Evolutionary conservation across 345 rosid species (phyloP).

Genomic region (Raphanus sativus): DNA sequence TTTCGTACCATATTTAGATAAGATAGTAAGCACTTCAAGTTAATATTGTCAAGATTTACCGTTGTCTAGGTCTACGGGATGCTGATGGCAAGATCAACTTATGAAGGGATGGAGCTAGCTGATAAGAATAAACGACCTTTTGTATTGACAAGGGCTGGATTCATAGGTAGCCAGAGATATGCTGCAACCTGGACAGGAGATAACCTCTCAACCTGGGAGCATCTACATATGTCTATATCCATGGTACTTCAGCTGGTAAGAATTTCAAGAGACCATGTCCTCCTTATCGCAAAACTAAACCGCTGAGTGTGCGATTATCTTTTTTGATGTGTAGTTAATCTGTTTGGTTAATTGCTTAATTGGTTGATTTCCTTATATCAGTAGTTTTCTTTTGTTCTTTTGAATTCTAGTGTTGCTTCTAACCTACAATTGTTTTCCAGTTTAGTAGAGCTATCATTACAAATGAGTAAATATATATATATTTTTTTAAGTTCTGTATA

Average conservation of each 20-base stretch:
- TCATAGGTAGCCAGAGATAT: conserved; percentile 79
- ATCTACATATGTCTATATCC: conserved; percentile 81
- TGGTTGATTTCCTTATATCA: neutral
- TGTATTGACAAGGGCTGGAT: conserved; percentile 97
- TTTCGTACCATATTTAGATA: neutral
- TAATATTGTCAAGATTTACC: conserved; percentile 10
- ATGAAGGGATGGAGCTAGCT: conserved; percentile 81
- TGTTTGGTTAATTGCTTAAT: neutral
- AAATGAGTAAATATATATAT: neutral
- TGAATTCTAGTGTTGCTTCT: neutral
- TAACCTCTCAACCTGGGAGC: conserved; percentile 93
- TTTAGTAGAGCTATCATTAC: neutral
- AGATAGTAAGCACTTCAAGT: neutral
- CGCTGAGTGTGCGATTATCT: neutral
- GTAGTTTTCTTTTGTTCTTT: conserved; percentile 1
- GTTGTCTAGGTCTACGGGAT: conserved; percentile 71
- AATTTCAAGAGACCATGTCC: neutral
- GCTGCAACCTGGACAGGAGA: conserved; percentile 98
- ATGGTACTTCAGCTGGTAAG: conserved; percentile 98
- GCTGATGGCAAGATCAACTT: conserved; percentile 92
- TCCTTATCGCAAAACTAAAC: neutral
- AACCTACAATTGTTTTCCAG: neutral
- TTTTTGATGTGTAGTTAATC: neutral
- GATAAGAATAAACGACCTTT: conserved; percentile 75
- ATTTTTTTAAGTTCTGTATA: neutral